These are phyloP conservation scores for Ustilago nuda DNA, from an alignment of 1,284 basidiomycete species.

Conservation along the genomic window DNA sequence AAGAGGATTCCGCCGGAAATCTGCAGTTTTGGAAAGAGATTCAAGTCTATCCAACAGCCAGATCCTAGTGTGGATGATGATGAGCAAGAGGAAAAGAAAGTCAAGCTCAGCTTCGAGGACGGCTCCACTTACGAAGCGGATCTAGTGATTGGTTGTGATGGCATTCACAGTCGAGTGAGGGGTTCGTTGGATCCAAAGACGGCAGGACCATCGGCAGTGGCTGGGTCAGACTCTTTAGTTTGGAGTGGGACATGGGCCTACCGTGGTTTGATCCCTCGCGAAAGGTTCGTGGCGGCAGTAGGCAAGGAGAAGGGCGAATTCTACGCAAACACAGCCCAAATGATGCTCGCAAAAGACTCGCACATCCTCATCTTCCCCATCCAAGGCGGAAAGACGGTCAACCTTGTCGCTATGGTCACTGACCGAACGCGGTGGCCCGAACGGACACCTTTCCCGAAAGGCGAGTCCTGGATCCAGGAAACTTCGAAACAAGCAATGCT, in stretches of 20 bases:
- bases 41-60: slow-evolving; percentile 29
- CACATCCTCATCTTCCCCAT: slow-evolving; percentile 76
- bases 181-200: slow-evolving; percentile 44
- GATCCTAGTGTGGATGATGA: background rate
- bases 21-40: slow-evolving; percentile 46
- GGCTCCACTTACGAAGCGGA: slow-evolving; percentile 48
- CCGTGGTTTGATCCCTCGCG: slow-evolving; percentile 59
- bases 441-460: slow-evolving; percentile 44
- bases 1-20: slow-evolving; percentile 28
- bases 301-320: slow-evolving; percentile 45
- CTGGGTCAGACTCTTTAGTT: slow-evolving; percentile 41
- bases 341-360: slow-evolving; percentile 65
- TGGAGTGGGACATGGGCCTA: slow-evolving; percentile 63
- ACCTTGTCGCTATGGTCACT: slow-evolving; percentile 74
- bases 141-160: slow-evolving; percentile 66
- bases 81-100: slow-evolving; percentile 5
- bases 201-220: slow-evolving; percentile 27
- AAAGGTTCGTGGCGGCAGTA: slow-evolving; percentile 47
- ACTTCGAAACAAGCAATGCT: slow-evolving; percentile 72
- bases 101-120: slow-evolving; percentile 39
- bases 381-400: slow-evolving; percentile 71
- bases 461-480: slow-evolving; percentile 73
- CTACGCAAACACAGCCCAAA: slow-evolving; percentile 49
- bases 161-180: slow-evolving; percentile 62
- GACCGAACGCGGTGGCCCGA: slow-evolving; percentile 71